Evolutionary conservation across 495 filamentous ascomycete genomes (phyloP).

Genomic region (Hyaloscypha bicolor): DNA sequence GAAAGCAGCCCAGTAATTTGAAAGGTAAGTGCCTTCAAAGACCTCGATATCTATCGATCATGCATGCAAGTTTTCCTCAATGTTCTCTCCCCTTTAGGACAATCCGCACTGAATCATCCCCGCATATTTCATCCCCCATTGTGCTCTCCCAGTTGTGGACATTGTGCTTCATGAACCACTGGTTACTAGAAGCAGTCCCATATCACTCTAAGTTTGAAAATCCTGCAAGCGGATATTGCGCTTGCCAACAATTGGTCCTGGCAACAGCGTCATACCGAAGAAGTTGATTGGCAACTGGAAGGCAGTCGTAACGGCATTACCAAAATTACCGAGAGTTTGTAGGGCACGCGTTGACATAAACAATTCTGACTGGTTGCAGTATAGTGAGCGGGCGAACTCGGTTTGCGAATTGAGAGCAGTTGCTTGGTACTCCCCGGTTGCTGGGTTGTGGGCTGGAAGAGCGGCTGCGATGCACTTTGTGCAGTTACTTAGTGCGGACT

Average conservation of each 20-base stretch:
- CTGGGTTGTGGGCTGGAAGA: neutral
- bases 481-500: neutral
- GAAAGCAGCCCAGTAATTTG: no score
- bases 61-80: no score
- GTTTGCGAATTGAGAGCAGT: neutral
- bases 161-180: no score
- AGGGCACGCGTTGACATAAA: neutral
- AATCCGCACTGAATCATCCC: no score
- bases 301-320: neutral
- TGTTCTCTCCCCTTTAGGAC: no score
- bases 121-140: no score
- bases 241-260: neutral
- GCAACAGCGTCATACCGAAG: neutral
- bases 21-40: no score
- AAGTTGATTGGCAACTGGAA: neutral
- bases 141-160: no score
- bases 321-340: neutral
- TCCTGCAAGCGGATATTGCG: neutral
- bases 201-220: neutral
- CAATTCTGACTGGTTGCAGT: neutral
- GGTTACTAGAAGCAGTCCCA: neutral
- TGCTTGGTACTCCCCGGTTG: neutral
- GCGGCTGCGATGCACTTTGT: constrained; percentile 1
- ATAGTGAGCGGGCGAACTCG: neutral
- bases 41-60: no score